Evolutionary conservation across 139 green algal genomes (phyloP).

Genomic region (Spirogloea muscicola): DNA sequence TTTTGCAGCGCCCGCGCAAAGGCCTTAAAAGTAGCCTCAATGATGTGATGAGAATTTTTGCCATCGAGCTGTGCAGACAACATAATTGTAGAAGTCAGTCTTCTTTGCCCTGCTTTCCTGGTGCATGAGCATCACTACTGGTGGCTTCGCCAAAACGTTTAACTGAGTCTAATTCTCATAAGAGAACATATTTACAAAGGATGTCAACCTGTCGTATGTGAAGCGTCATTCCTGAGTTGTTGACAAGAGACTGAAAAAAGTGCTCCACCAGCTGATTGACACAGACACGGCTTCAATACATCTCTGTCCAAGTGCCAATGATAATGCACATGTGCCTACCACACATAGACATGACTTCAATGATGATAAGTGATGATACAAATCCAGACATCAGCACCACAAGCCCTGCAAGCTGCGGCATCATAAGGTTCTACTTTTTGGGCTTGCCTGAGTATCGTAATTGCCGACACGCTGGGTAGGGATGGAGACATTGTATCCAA

Average conservation of each 20-base stretch:
- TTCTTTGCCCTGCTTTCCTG: too few relatives aligned
- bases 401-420: neutral
- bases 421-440: too few relatives aligned
- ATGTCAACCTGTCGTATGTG: slow-evolving; percentile 55
- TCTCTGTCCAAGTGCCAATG: too few relatives aligned
- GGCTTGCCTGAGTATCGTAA: slow-evolving; percentile 70
- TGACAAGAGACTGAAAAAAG: slow-evolving; percentile 92
- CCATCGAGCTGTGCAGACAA: slow-evolving; percentile 56
- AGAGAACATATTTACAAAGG: too few relatives aligned
- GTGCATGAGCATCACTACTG: too few relatives aligned
- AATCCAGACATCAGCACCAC: neutral
- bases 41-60: slow-evolving; percentile 94
- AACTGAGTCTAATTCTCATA: too few relatives aligned
- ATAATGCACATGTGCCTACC: neutral
- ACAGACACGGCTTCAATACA: too few relatives aligned
- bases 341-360: neutral
- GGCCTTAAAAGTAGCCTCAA: slow-evolving; percentile 96
- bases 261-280: slow-evolving; percentile 97
- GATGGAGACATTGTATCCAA: slow-evolving; percentile 75
- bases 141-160: too few relatives aligned
- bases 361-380: neutral
- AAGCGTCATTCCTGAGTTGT: slow-evolving; percentile 54
- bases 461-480: slow-evolving; percentile 85
- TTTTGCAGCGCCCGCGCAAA: slow-evolving; percentile 84
- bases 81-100: too few relatives aligned